Base-by-base conservation (phyloP, 176 grass and related monocot genomes). In the Paspalum notatum region DNA sequence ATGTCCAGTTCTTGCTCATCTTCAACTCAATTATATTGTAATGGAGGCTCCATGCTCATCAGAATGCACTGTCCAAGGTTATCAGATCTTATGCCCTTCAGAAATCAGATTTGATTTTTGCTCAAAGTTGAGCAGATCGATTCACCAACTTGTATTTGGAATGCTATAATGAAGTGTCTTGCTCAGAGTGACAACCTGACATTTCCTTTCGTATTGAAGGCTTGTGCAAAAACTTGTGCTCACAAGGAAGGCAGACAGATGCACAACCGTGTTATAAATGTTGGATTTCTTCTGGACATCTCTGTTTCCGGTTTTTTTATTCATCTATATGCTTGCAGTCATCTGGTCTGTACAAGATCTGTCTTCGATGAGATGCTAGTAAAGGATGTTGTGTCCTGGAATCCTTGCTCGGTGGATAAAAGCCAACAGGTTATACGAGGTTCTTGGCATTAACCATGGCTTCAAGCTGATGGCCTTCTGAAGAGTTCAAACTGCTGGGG, bases 311-410 rank as follows among this genome's bases (percentile, higher is more conserved):
- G 85, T 82, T 80, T 51, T 0, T 46, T 90, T 45, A 65, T 83
- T 67, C 69, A 85, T 77, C 13, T 90, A 1, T 92, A 92, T 75
- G 42, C 43, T 18, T 87, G 83, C 57, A 70, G 73, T 43, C 75
- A 85, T 86, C 12, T 95, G 46, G 37, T 20, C n/a, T 57, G 21
- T 38, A 85, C 85, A 58, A 89, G 46, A 62, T 81, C 61, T 17
- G 14, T 89, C 46, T 89, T 89, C 67, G 61, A 88, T 63, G 88
- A 81, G 78, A 86, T 91, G 72, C 45, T 48, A 13, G 71, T 68
- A 75, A 84, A 76, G 84, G 89, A 94, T 86, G 70, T 82, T 1
- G 76, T 89, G 47, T 91, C 85, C 77, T 94, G 88, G 88, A 91
- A 86, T 69, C 79, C 0, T 74, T 94, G 75, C 77, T 94, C 18